Evolutionary conservation across 2,329 filamentous ascomycete species (phyloP).

Genomic region (Botryotinia globosa): DNA sequence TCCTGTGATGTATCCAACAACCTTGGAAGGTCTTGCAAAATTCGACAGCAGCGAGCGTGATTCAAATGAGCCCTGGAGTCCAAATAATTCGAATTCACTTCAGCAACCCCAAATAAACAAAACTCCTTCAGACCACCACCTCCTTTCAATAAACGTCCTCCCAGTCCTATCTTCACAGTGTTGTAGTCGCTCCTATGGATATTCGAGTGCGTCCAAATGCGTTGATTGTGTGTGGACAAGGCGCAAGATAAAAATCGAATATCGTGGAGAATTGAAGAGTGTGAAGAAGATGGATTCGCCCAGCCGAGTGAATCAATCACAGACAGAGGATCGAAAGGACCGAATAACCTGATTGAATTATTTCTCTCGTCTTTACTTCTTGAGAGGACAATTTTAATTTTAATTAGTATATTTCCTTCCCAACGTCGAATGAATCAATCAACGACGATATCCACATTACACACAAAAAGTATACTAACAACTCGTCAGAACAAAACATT

Average conservation of each 20-base stretch:
- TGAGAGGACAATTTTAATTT: neutral
- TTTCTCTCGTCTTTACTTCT: neutral
- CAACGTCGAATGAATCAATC: slow-evolving; percentile 10
- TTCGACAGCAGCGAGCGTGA: neutral
- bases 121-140: neutral
- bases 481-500: slow-evolving; percentile 30
- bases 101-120: neutral
- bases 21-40: neutral
- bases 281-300: neutral
- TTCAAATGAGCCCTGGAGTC: neutral
- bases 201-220: too few relatives aligned
- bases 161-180: neutral
- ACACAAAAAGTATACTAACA: slow-evolving; percentile 27
- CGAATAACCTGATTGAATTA: neutral
- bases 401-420: neutral
- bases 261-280: neutral
- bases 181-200: neutral
- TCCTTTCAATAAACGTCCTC: neutral
- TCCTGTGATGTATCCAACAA: neutral
- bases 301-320: slow-evolving; percentile 2
- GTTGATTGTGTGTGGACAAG: neutral
- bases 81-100: neutral
- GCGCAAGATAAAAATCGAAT: neutral
- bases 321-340: neutral
- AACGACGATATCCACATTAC: slow-evolving; percentile 13